phyloP scores from a whole-genome alignment of 352 stramenopile genomes.

The Globisporangium paddicum region DNA sequence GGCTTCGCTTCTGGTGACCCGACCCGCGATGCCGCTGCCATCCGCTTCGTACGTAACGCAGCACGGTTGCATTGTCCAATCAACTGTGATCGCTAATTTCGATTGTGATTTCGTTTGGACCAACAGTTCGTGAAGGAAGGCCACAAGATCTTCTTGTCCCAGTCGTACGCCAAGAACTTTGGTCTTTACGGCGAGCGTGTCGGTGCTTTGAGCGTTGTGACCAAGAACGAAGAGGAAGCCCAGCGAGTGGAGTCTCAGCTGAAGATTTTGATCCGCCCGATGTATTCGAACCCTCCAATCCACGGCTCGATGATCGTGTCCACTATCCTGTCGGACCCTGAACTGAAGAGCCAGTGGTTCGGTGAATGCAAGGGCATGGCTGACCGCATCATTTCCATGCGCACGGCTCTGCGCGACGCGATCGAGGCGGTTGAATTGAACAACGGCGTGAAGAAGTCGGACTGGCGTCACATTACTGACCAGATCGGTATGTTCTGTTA shows the following conservation, averaged over 20 bases:
- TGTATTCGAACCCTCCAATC: conserved; percentile 99
- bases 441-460: conserved; percentile 67
- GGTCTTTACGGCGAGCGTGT: conserved; percentile 99
- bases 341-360: conserved; percentile 93
- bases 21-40: conserved; percentile 92
- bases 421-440: conserved; percentile 80
- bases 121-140: conserved; percentile 96
- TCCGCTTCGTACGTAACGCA: conserved; percentile 75
- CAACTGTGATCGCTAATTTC: background rate
- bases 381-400: conserved; percentile 95
- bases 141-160: conserved; percentile 95
- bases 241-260: conserved; percentile 96
- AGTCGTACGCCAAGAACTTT: conserved; percentile 99
- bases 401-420: conserved; percentile 69
- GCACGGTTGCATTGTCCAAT: too few relatives aligned
- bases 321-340: conserved; percentile 92
- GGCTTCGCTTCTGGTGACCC: conserved; percentile 98
- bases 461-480: conserved; percentile 98
- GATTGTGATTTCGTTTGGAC: background rate
- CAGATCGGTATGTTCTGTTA: conserved; percentile 99
- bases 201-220: conserved; percentile 95
- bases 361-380: conserved; percentile 96
- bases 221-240: conserved; percentile 91
- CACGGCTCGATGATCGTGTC: conserved; percentile 98
- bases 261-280: conserved; percentile 98